A percentile compares a stretch with the other conserved stretches of the same genome.
phyloP scores from a whole-genome alignment of 1,139 yeast genomes.

The Meyerozyma athensensis region DNA sequence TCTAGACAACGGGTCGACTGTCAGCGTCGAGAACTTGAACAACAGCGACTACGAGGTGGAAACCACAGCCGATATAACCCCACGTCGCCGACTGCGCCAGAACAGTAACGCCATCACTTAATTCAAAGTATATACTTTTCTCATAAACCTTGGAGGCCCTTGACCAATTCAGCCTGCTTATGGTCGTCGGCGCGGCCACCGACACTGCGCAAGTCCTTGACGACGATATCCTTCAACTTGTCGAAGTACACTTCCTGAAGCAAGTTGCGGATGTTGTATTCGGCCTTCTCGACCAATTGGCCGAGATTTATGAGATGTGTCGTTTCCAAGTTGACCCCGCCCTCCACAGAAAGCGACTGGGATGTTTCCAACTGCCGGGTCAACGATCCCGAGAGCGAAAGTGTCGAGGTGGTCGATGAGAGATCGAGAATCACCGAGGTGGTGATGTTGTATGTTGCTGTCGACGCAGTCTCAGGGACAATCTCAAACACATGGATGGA shows the following conservation, averaged over 20 bases:
- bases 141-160: constrained; percentile 38
- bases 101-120: constrained; percentile 1
- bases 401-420: constrained; percentile 20
- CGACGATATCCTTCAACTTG: constrained; percentile 79
- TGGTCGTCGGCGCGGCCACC: constrained; percentile 38
- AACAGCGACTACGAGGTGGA: constrained; percentile 14
- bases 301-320: constrained; percentile 86
- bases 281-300: constrained; percentile 79
- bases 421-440: constrained; percentile 84
- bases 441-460: constrained; percentile 69
- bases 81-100: constrained; percentile 2
- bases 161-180: constrained; percentile 47
- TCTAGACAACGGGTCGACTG: constrained; percentile 26
- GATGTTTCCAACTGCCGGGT: constrained; percentile 71
- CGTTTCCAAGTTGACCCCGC: constrained; percentile 40
- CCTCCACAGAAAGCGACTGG: constrained; percentile 35
- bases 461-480: constrained; percentile 37
- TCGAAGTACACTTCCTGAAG: constrained; percentile 94
- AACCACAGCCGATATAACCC: not conserved
- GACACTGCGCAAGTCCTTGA: constrained; percentile 60
- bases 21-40: constrained; percentile 14
- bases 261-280: constrained; percentile 78
- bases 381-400: constrained; percentile 74
- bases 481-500: constrained; percentile 90
- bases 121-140: not conserved